Evolutionary conservation across 1,139 yeast species (phyloP), one percentile per base, ranked within the genome.

Genomic region (Yamadazyma sp.): DNA sequence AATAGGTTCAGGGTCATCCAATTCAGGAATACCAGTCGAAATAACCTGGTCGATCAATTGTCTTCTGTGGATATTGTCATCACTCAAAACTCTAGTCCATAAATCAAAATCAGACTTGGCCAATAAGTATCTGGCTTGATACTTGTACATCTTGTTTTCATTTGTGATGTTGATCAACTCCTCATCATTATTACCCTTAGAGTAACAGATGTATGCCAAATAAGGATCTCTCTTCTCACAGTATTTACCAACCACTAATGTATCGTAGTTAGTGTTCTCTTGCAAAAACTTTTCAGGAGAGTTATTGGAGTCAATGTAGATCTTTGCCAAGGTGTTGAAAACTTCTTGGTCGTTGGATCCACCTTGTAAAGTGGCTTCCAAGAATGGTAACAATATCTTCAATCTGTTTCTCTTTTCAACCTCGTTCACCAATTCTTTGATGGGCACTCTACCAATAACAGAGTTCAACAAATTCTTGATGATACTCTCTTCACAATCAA

Each of bases 211-310:
- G 64, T 88, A 92, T 14, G 98, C 99, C 62, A 92, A 75, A 69
- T 88, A 92, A 45, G 99, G 99, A 59, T 92, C 99, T 64, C 98
- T 85, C 80, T 88, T 92, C 67, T 94, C 99, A 77, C 99, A 94
- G 73, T 92, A 92, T 61, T 83, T 89, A 75, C 98, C 99, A 53
- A 92, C 97, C 52, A 86, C 86, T 52, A 87, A 73, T 18, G 98
- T 86, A 64, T 92, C 95, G 67, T 94, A 92, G 57, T 78, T 75
- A 53, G 82, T 75, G 62, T 92, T 94, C 64, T 92, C 98, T 62
- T 82, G 84, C 70, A 92, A 77, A 73, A 94, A 94, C 64, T 89
- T 89, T 62, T 92, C 98, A 31, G 99, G 98, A 51, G 90, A 85
- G 69, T 92, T 94, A 74, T 92, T 92, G 44, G 96, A 86, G 64